Evolutionary conservation across 768 basidiomycete genomes (phyloP).

Genomic region (Hygrocybe punicea): DNA sequence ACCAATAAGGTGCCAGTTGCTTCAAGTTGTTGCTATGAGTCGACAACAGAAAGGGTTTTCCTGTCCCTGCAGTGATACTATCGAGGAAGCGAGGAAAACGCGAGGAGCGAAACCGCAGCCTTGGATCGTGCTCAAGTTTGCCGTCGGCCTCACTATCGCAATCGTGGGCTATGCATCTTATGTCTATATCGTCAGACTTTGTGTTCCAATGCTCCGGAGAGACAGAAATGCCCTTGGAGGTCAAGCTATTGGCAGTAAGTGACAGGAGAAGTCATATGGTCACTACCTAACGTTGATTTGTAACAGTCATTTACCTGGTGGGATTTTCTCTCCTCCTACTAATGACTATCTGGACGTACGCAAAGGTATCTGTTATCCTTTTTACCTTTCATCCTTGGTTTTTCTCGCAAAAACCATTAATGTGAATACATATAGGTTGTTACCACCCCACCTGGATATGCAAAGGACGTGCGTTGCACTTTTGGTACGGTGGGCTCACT

Average conservation of each 20-base stretch:
- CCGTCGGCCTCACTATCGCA: constrained; percentile 55
- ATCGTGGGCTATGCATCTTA: constrained; percentile 69
- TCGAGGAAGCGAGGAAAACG: constrained; percentile 48
- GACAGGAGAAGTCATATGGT: background rate
- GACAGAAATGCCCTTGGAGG: constrained; percentile 44
- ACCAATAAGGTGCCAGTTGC: too few relatives aligned
- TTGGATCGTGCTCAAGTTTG: constrained; percentile 70
- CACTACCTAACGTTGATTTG: background rate
- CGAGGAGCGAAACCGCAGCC: constrained; percentile 55
- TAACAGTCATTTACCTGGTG: constrained; percentile 62
- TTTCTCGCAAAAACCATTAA: background rate
- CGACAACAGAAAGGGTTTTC: background rate
- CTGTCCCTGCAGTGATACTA: constrained; percentile 47
- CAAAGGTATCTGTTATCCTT: constrained; percentile 48
- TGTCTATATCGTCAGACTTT: constrained; percentile 73
- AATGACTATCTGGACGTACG: constrained; percentile 79
- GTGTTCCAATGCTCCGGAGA: constrained; percentile 63
- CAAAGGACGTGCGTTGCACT: constrained; percentile 52
- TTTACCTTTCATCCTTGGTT: background rate
- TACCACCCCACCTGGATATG: constrained; percentile 65
- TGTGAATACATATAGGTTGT: constrained; percentile 45
- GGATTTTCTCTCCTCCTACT: constrained; percentile 60
- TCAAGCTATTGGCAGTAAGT: constrained; percentile 65
- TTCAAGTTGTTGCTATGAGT: too few relatives aligned
- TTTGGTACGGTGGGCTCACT: background rate